These are phyloP conservation scores for Oryza brachyantha DNA, from an alignment of 176 grass and related monocot species.

Conservation along the genomic window DNA sequence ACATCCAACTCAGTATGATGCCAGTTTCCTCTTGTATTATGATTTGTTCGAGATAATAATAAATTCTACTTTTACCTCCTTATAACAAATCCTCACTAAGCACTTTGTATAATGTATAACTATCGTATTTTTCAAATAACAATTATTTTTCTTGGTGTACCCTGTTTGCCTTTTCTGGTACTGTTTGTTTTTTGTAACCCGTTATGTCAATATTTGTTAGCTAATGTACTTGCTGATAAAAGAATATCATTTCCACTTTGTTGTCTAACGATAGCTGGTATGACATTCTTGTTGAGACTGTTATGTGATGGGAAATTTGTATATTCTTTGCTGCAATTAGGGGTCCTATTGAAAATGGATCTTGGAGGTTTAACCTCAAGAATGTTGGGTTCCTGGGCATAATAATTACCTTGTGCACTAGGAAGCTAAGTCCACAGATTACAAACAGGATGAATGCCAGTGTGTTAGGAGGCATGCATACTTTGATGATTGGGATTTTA, in stretches of 20 bases:
- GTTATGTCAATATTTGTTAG: background rate
- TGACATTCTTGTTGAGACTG: background rate
- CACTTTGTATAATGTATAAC: too few relatives aligned
- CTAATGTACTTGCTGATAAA: slow-evolving; percentile 7
- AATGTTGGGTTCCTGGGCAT: background rate
- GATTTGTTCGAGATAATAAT: background rate
- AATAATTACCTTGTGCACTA: background rate
- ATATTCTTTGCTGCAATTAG: background rate
- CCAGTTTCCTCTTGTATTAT: slow-evolving; percentile 8
- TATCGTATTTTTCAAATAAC: too few relatives aligned
- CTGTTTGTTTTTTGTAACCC: background rate
- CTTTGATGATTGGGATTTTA: background rate
- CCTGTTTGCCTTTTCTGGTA: background rate
- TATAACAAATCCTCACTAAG: background rate
- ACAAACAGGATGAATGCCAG: background rate
- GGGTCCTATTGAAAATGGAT: background rate
- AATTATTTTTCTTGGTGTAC: background rate
- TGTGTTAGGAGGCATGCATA: background rate
- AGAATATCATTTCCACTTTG: background rate
- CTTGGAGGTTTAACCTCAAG: background rate
- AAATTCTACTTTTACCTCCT: background rate
- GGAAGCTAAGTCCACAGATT: background rate
- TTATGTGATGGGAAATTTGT: background rate
- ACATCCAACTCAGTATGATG: background rate
- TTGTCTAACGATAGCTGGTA: background rate